These are phyloP conservation scores for Suillus discolor DNA, from an alignment of 768 basidiomycete species.

Conservation along the genomic window DNA sequence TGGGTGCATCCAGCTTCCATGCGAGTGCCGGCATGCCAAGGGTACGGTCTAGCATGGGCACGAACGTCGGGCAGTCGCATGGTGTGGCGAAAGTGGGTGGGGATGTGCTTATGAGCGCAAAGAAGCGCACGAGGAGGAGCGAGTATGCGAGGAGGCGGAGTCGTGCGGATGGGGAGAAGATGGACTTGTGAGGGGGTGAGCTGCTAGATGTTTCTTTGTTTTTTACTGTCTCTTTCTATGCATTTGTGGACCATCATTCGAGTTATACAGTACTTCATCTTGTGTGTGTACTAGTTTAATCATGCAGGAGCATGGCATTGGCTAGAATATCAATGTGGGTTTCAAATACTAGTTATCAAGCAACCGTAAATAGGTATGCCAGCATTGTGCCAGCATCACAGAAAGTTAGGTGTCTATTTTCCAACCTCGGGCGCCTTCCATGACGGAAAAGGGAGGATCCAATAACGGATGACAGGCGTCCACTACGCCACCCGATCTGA, in stretches of 20 bases:
- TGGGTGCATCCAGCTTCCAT: slow-evolving; percentile 18
- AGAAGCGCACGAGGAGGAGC: slow-evolving; percentile 75
- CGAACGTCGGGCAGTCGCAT: slow-evolving; percentile 29
- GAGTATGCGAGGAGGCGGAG: slow-evolving; percentile 68
- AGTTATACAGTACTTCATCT: slow-evolving; percentile 2
- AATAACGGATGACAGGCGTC: background rate
- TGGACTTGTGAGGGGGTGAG: slow-evolving; percentile 16
- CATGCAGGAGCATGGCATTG: background rate
- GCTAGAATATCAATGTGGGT: background rate
- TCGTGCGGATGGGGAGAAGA: slow-evolving; percentile 26
- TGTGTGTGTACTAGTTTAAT: background rate
- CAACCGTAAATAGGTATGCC: background rate
- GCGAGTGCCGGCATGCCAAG: slow-evolving; percentile 26
- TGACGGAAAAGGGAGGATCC: background rate
- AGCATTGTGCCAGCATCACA: background rate
- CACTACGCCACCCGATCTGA: background rate
- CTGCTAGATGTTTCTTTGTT: slow-evolving; percentile 1
- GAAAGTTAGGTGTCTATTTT: background rate
- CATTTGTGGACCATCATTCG: slow-evolving; percentile 14
- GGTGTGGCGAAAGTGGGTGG: slow-evolving; percentile 27
- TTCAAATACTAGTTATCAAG: background rate
- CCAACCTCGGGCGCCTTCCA: background rate
- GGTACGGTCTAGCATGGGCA: slow-evolving; percentile 56
- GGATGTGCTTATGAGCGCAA: slow-evolving; percentile 61
- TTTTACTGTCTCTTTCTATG: slow-evolving; percentile 10